These are phyloP conservation scores for Neoboletus brunneissimus DNA, from an alignment of 768 basidiomycete genomes.

Conservation along the genomic window DNA sequence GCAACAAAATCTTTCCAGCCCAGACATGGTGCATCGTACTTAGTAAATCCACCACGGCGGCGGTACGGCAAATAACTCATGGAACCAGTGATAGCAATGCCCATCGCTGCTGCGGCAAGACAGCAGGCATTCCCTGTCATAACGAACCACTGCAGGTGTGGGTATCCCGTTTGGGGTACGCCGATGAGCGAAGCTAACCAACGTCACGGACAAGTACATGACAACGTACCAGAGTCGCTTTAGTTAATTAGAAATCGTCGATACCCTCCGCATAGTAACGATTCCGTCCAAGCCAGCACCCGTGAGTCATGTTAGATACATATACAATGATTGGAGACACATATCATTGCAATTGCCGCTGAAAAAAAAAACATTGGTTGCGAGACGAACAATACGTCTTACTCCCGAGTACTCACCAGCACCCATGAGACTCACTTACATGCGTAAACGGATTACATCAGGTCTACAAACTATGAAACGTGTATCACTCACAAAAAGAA, in stretches of 20 bases:
- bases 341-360: neutral
- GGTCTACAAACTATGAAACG: neutral
- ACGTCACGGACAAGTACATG: neutral
- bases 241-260: no score
- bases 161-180: neutral
- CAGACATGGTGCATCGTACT: neutral
- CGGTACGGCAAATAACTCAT: neutral
- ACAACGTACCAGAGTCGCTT: neutral
- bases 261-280: neutral
- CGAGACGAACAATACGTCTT: neutral
- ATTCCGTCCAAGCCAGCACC: neutral
- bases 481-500: neutral
- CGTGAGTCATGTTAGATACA: neutral
- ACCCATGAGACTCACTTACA: neutral
- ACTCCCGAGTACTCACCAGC: neutral
- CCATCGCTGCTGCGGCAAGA: neutral
- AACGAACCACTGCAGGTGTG: neutral
- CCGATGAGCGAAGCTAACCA: neutral
- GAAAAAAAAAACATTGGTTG: neutral
- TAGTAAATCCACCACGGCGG: neutral
- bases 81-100: neutral
- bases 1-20: neutral
- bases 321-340: neutral
- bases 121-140: neutral
- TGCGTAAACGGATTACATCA: neutral